These are phyloP conservation scores for Boletales sp. DNA, from an alignment of 768 basidiomycete species.

Conservation along the genomic window DNA sequence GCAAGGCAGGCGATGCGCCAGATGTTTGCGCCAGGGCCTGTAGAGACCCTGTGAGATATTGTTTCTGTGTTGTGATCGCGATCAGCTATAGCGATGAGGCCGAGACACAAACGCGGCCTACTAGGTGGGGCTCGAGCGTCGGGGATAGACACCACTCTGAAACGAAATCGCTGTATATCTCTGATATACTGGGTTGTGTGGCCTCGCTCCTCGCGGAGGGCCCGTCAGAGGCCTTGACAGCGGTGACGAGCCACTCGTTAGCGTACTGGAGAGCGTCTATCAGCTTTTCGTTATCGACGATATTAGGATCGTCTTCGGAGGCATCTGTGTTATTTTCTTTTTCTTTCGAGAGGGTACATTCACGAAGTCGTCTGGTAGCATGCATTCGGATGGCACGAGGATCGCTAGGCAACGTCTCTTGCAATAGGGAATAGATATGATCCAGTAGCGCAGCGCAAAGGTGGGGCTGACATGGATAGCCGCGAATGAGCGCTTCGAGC, in stretches of 20 bases:
- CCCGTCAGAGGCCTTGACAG: conserved; percentile 28
- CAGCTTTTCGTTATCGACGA: conserved; percentile 17
- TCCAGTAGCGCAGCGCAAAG: conserved; percentile 41
- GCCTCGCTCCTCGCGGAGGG: conserved; percentile 1
- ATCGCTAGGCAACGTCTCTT: conserved; percentile 33
- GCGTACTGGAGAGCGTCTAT: conserved; percentile 30
- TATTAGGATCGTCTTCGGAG: conserved; percentile 3
- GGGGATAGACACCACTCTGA: conserved; percentile 42
- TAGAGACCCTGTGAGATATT: conserved; percentile 50
- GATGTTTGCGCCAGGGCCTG: conserved; percentile 30
- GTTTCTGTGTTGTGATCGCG: conserved; percentile 37
- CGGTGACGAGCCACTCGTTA: conserved; percentile 27
- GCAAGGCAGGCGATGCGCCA: conserved; percentile 26
- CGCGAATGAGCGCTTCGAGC: conserved; percentile 39
- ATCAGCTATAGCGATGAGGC: background rate
- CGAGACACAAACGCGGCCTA: conserved; percentile 13
- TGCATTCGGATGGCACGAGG: conserved; percentile 37
- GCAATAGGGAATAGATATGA: conserved; percentile 42
- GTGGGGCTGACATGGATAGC: conserved; percentile 39
- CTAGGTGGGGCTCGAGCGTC: conserved; percentile 29
- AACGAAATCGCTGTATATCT: conserved; percentile 44
- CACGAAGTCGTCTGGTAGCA: conserved; percentile 36
- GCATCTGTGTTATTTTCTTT: conserved; percentile 14
- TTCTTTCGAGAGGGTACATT: conserved; percentile 25
- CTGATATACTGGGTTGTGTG: conserved; percentile 28